Percentiles rank a stretch among this genome's conserved stretches.
Conservation (phyloP, 257 asterid species). For the Ocimum tenuiflorum region DNA sequence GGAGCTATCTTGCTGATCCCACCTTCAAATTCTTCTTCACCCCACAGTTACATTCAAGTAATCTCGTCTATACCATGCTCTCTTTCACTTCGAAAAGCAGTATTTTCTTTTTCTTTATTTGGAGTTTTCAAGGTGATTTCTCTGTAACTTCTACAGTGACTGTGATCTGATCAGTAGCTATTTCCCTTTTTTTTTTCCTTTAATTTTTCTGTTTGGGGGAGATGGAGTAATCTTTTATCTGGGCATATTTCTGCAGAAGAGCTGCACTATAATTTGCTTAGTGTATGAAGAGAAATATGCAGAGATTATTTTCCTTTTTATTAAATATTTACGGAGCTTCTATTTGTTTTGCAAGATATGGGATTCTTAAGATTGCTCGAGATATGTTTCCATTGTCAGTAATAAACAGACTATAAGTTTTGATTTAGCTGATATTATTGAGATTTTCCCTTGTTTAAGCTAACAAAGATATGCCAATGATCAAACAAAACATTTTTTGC, state of each 20-base stretch:
- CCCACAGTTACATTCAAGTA: conserved; percentile 26
- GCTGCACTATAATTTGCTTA: conserved; percentile 6
- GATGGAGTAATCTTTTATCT: background rate
- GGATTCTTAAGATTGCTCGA: background rate
- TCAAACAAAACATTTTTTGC: no score
- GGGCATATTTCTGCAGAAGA: background rate
- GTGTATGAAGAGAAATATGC: background rate
- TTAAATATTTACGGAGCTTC: background rate
- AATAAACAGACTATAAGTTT: no score
- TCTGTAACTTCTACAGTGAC: background rate
- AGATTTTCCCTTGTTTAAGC: no score
- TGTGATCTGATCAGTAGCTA: no score
- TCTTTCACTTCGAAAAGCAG: background rate
- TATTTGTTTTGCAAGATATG: background rate
- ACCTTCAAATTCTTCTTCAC: conserved; percentile 14
- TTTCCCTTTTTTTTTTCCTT: no score
- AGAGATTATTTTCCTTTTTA: background rate
- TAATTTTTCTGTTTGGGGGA: background rate
- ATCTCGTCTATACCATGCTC: background rate
- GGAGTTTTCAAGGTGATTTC: background rate
- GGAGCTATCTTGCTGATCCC: conserved; percentile 25
- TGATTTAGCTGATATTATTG: background rate
- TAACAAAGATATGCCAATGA: no score
- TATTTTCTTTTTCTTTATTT: background rate
- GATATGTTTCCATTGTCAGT: no score